Percentiles rank a stretch among this genome's conserved stretches.
Evolutionary conservation across 2,329 filamentous ascomycete species (phyloP).

Genomic region (Pestalotiopsis sp.): DNA sequence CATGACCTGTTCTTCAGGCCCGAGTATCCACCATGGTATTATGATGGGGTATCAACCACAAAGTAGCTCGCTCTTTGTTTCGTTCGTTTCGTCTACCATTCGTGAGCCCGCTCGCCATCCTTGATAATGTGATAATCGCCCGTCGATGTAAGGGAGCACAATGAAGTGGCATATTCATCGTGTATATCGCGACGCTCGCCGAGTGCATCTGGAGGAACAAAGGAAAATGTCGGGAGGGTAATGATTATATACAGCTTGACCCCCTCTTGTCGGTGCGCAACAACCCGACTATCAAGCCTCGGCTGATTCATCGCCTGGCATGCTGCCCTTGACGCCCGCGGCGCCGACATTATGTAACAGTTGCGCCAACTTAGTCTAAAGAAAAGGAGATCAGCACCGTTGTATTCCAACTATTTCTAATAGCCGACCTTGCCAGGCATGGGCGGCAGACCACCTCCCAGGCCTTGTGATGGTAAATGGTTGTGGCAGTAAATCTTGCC

Average conservation of each 20-base stretch:
- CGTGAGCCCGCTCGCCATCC: neutral
- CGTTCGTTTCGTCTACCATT: neutral
- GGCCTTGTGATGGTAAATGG: slow-evolving; percentile 53
- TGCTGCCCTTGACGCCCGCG: neutral
- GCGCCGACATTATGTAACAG: neutral
- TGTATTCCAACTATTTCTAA: slow-evolving; percentile 28
- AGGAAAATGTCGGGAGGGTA: neutral
- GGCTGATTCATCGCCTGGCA: neutral
- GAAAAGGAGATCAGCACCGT: neutral
- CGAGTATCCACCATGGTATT: slow-evolving; percentile 5
- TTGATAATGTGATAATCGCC: neutral
- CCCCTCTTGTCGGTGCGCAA: neutral
- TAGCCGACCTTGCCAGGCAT: slow-evolving; percentile 61
- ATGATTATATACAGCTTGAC: neutral
- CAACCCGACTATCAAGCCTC: neutral
- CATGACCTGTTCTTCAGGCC: slow-evolving; percentile 7
- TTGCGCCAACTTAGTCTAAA: neutral
- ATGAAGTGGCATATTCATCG: neutral
- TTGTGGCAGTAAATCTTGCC: slow-evolving; percentile 62
- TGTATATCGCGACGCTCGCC: neutral
- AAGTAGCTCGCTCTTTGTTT: neutral
- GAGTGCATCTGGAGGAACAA: neutral
- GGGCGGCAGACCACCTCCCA: slow-evolving; percentile 50
- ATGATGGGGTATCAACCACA: slow-evolving; percentile 1
- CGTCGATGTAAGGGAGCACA: neutral